Base-by-base conservation (phyloP, 306 rosid genomes). In the Argentina anserina region DNA sequence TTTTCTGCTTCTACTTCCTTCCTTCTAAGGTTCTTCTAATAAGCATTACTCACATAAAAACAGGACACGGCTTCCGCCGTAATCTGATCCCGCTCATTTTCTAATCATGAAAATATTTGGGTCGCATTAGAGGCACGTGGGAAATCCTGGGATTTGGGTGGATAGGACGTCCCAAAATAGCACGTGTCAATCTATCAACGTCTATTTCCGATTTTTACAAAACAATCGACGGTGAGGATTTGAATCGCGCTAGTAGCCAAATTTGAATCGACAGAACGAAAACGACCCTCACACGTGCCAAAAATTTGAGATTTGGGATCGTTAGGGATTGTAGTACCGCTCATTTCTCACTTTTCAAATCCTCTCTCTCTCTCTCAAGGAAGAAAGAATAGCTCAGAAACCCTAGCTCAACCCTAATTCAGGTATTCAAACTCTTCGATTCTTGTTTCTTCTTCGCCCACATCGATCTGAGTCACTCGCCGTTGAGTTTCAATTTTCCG, bases 281-380 rank as follows among this genome's bases (percentile, higher is more conserved):
- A 13, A 1, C 12, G 12, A 7, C 43, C 17, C 5, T 56, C 15
- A 14, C 64, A 59, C 65, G 65, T 59, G 65, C 65, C 39, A 29
- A 59, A 59, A 1, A 0, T 29, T 59, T 59, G 39, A n/a, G 39
- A 1, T 59, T 59, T 59, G 21, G n/a, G 37, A 13, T 12, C n/a
- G n/a, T 1, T 14, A 9, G 39, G 3, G 25, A 28, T 37, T 63
- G 42, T 65, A 79, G 79, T 55, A 40, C 81, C 96, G 85, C 92
- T 82, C 79, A 18, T 73, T 76, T 82, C 13, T 79, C 65, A 81
- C 87, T 87, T 72, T 69, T 46, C 7, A 7, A n/a, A 50, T 9
- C 58, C 14, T 28, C 39, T 12, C 62, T 20, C 31, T 42, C 46
- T 42, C 46, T 41, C 45, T 41, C 21, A 46, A 20, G 15, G 52